Percentiles rank a stretch among this genome's conserved stretches.
These are phyloP conservation scores for Castanospermum australe DNA, from an alignment of 306 rosid species.

Conservation along the genomic window DNA sequence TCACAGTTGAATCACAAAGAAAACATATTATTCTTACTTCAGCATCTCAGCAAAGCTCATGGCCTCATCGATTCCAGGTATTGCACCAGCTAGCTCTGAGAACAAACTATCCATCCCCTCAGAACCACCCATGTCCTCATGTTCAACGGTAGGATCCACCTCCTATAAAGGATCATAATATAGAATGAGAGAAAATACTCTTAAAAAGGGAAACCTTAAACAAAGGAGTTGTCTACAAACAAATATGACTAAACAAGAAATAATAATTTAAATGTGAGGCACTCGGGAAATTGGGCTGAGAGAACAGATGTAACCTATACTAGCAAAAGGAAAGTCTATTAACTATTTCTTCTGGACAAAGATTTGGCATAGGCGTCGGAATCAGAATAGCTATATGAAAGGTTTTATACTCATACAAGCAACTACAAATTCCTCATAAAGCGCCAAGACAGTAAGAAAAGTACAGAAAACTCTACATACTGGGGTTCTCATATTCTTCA, in stretches of 20 bases:
- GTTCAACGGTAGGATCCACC: conserved; percentile 93
- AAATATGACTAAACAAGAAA: not conserved
- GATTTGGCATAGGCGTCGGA: not conserved
- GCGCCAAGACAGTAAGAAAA: not conserved
- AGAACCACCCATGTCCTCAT: conserved; percentile 53
- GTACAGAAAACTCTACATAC: not conserved
- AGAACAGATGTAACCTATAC: not conserved
- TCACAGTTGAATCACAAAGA: not conserved
- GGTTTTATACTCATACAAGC: not conserved
- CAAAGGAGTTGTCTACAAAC: not conserved
- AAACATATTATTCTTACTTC: conserved; percentile 51
- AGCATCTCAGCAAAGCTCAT: conserved; percentile 99
- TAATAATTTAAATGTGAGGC: not conserved
- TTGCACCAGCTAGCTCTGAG: conserved; percentile 88
- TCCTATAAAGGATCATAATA: conserved; percentile 54
- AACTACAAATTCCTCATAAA: not conserved
- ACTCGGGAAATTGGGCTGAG: not conserved
- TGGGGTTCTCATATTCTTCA: conserved; percentile 18
- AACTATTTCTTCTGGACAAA: not conserved
- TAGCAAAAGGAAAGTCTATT: not conserved
- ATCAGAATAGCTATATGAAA: not conserved
- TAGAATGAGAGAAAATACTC: not conserved
- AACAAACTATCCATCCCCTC: conserved; percentile 88
- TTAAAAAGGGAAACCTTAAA: not conserved
- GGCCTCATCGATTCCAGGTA: conserved; percentile 99